Evolutionary conservation across 2,329 filamentous ascomycete species (phyloP).

Genomic region (Fusarium coffeatum): DNA sequence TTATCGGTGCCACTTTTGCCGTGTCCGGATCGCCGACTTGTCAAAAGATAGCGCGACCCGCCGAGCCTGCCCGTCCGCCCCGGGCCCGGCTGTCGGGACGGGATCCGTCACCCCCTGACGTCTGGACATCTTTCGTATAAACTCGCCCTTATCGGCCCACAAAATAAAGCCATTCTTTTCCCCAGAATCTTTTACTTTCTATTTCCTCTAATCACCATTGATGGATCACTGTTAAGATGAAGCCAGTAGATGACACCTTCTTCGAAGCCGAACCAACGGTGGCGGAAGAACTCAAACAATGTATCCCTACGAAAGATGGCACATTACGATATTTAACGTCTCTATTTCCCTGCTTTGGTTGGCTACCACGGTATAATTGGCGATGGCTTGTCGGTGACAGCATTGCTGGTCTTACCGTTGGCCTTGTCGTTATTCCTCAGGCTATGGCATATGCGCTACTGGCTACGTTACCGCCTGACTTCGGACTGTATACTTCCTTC

Average conservation of each 20-base stretch:
- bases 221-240: background rate
- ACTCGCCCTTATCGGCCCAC: conserved; percentile 2
- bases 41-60: background rate
- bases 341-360: conserved; percentile 6
- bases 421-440: conserved; percentile 81
- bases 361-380: conserved; percentile 21
- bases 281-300: conserved; percentile 1
- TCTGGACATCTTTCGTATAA: conserved; percentile 5
- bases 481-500: conserved; percentile 84
- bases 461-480: conserved; percentile 74
- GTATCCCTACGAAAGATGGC: conserved; percentile 1
- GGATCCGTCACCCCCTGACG: background rate
- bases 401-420: conserved; percentile 53
- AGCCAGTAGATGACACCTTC: background rate
- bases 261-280: conserved; percentile 15
- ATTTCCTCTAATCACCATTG: too few species aligned
- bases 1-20: conserved; percentile 13
- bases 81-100: conserved; percentile 24
- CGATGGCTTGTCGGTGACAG: conserved; percentile 21
- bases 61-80: conserved; percentile 16
- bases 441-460: conserved; percentile 83
- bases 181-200: background rate
- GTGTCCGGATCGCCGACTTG: conserved; percentile 21
- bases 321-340: conserved; percentile 6
- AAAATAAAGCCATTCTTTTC: background rate